Evolutionary conservation across 2,329 filamentous ascomycete species (phyloP), one percentile per base, ranked within the genome.

Genomic region (Zymoseptoria ardabiliae): DNA sequence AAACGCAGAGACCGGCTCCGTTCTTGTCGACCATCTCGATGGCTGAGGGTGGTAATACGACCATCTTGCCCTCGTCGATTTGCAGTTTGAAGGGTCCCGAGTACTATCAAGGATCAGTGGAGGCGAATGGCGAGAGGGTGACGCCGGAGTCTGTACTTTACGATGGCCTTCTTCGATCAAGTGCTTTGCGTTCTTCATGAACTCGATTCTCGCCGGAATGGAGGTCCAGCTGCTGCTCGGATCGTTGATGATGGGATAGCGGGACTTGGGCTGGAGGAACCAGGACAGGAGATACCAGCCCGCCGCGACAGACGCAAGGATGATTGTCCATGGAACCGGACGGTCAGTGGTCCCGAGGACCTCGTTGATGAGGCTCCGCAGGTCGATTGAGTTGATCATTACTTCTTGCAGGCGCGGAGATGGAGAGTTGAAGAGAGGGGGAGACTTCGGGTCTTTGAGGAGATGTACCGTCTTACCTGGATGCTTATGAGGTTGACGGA

Each of bases 31-130:
- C 30, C 30, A 35, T 35, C 30, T 35, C 4, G 30, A 35, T 6
- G 30, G 30, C 30, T 17, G 30, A 35, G 1, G 58, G 54, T 11
- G 59, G 58, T 7, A 61, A 50, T 23, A 61, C 57, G 7, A 59
- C 19, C 13, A 45, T 10, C 22, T 8, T 20, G 11, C 57, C 54
- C 50, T 21, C 19, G 22, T 61, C 60, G 11, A 54, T 59, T 9
- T 48, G 10, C 19, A 59, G 10, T 4, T 45, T 57, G 51, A 54
- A 59, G 4, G 61, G 59, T 9, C 55, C 60, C 3, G 57, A 19
- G 41, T 55, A 61, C 56, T 53, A 22, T 5, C 22, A 9, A 17
- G 30, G 13, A 8, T 35, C 30, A 35, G 30, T 35, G 30, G 30
- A 35, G 13, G 30, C 13, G 10, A 4, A 35, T n/a, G n/a, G n/a